Percentiles rank a stretch among this genome's conserved stretches.
phyloP scores from a whole-genome alignment of 139 green algal genomes.

The Closterium sp. region DNA sequence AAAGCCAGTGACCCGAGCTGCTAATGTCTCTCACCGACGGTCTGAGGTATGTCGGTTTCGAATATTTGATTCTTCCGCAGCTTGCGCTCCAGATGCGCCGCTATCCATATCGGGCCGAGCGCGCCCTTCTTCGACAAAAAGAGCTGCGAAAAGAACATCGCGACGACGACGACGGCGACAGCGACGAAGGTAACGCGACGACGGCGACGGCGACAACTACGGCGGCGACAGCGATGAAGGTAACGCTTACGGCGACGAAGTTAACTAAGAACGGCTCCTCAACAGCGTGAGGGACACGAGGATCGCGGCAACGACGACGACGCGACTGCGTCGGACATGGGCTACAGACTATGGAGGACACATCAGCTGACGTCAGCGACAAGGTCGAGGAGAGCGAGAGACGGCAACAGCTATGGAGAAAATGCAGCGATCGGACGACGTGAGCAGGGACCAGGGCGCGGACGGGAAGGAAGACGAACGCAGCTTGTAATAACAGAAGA shows the following conservation, averaged over 20 bases:
- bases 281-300: too few species aligned
- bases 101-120: conserved; percentile 92
- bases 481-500: not conserved
- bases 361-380: too few species aligned
- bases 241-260: too few species aligned
- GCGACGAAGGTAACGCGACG: conserved; percentile 14
- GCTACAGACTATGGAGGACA: too few species aligned
- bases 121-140: conserved; percentile 88
- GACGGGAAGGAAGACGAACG: not conserved
- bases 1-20: not conserved
- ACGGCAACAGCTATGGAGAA: not conserved
- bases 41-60: conserved; percentile 61
- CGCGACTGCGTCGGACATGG: too few species aligned
- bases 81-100: conserved; percentile 82
- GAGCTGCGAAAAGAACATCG: conserved; percentile 52
- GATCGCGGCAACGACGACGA: too few species aligned
- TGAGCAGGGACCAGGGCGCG: not conserved
- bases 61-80: conserved; percentile 80
- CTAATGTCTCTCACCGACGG: conserved; percentile 46
- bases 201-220: not conserved
- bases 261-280: too few species aligned
- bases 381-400: too few species aligned
- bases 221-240: too few species aligned
- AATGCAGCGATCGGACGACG: not conserved
- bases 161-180: conserved; percentile 8